Base-by-base conservation (phyloP, 2,329 filamentous ascomycete species). In the Endothia cerciana region DNA sequence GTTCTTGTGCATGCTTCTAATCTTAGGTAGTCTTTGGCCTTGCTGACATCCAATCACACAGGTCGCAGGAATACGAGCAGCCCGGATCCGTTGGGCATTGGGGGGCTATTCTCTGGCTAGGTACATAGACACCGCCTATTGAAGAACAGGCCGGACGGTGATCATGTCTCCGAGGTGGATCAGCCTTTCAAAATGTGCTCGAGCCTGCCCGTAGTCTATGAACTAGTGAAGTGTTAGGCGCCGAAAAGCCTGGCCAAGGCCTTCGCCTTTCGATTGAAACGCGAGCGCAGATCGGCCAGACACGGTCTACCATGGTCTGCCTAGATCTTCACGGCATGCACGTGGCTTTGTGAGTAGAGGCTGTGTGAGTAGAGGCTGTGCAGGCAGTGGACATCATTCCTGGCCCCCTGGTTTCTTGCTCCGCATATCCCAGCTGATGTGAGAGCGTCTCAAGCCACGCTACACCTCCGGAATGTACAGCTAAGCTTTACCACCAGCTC, bases 391-490 rank as follows among this genome's bases (percentile, higher is more conserved):
- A 17, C n/a, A 55, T 7, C 15, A 17, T 17, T 28, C 11, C 11
- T 51, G 22, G 22, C 15, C 28, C 22, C 47, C n/a, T n/a, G n/a
- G 25, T 25, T 25, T 13, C 47, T 28, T 17, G 13, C 47, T 6
- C 47, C 11, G 13, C 22, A 17, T 5, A 51, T 25, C 25, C 7
- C 47, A 22, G 47, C 51, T 55, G 51, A 36, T 15, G 51, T 55
- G 51, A 55, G 30, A 19, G 17, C 51, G 19, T 55, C 8, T 33
- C 19, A 33, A 19, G 51, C 51, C 51, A 36, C 51, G 5, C 28
- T 55, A 55, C 28, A 33, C 28, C 51, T 55, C 19, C 51, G 51
- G 51, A 55, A 55, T 55, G 51, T 28, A 15, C 47, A 22, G 47
- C 22, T 45, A 11, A 28, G 22, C 4, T 51, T 7, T 22, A 51